phyloP scores from a whole-genome alignment of 768 basidiomycete species.

The Auricularia heimuer region DNA sequence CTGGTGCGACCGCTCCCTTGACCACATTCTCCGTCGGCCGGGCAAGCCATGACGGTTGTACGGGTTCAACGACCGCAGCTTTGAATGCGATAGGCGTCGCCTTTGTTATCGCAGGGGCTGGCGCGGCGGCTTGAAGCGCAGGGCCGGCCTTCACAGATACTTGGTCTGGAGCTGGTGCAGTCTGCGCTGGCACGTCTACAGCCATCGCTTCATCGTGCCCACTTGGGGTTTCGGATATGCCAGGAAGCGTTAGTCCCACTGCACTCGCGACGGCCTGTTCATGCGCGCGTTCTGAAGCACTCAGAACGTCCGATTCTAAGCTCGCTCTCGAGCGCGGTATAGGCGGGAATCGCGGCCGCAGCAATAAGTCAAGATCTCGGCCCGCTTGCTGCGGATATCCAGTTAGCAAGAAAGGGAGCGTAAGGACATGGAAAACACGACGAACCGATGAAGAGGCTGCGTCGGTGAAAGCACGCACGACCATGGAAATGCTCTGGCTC shows the following conservation, averaged over 20 bases:
- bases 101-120: too few relatives aligned
- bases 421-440: too few relatives aligned
- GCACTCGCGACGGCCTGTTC: slow-evolving; percentile 40
- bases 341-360: slow-evolving; percentile 77
- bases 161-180: too few relatives aligned
- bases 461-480: slow-evolving; percentile 18
- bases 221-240: background rate
- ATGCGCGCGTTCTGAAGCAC: slow-evolving; percentile 53
- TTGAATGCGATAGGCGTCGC: too few relatives aligned
- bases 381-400: background rate
- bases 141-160: too few relatives aligned
- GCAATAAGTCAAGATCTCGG: slow-evolving; percentile 40
- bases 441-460: too few relatives aligned
- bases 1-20: background rate
- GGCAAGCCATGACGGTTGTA: too few relatives aligned
- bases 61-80: too few relatives aligned
- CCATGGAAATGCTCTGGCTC: slow-evolving; percentile 51
- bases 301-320: slow-evolving; percentile 43
- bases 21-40: background rate
- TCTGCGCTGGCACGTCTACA: background rate
- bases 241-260: slow-evolving; percentile 24
- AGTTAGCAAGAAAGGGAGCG: background rate
- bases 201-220: slow-evolving; percentile 1
- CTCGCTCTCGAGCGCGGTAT: slow-evolving; percentile 57
- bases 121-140: too few relatives aligned